A percentile compares a stretch with the other conserved stretches of the same genome.
These are phyloP conservation scores for Jacaranda mimosifolia DNA, from an alignment of 257 asterid species.

Conservation along the genomic window DNA sequence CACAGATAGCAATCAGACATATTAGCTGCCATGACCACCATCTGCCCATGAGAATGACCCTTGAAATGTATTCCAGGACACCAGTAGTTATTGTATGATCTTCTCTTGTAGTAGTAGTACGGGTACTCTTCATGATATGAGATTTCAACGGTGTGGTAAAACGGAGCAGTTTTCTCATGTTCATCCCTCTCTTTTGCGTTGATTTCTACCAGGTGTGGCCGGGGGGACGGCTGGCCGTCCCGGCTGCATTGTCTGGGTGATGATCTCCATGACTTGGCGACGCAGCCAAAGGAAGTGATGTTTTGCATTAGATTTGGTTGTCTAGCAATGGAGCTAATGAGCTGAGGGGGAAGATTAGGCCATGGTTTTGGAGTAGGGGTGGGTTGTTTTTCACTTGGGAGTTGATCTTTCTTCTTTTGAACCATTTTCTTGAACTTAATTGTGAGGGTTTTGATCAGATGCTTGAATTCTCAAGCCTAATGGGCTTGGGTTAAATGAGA, in stretches of 20 bases:
- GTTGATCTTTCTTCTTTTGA: slow-evolving; percentile 19
- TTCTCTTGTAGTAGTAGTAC: slow-evolving; percentile 4
- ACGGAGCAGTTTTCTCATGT: background rate
- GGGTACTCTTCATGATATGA: background rate
- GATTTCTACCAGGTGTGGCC: slow-evolving; percentile 39
- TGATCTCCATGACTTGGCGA: slow-evolving; percentile 48
- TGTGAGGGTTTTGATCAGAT: background rate
- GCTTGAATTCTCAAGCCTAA: background rate
- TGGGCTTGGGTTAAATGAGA: too few relatives aligned
- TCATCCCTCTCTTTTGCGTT: background rate
- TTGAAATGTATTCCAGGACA: background rate
- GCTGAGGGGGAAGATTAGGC: slow-evolving; percentile 54
- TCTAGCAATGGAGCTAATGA: slow-evolving; percentile 24
- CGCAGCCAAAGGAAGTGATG: slow-evolving; percentile 38
- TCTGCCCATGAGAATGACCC: slow-evolving; percentile 35
- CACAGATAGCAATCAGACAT: slow-evolving; percentile 7
- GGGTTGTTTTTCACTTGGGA: background rate
- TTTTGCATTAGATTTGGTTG: slow-evolving; percentile 36
- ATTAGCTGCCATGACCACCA: slow-evolving; percentile 18
- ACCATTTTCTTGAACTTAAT: slow-evolving; percentile 19
- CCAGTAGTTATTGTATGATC: background rate
- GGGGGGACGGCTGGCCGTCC: background rate
- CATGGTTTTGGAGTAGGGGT: slow-evolving; percentile 36
- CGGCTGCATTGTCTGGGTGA: slow-evolving; percentile 28
- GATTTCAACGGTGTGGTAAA: background rate